Evolutionary conservation across 2,329 filamentous ascomycete species (phyloP).

Genomic region (Curvularia sp.): DNA sequence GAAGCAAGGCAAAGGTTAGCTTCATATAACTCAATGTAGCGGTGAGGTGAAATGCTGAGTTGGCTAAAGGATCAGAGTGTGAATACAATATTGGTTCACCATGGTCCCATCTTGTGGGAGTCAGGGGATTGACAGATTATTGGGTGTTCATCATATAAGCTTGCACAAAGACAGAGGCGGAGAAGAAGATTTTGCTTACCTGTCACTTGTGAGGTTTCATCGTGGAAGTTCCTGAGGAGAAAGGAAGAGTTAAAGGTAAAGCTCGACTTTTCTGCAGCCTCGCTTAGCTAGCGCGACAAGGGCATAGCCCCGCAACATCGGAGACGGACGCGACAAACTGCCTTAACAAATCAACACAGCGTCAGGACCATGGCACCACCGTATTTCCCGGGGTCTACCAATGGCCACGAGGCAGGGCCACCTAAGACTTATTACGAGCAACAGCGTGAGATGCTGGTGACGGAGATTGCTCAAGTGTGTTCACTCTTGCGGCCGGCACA

Average conservation of each 20-base stretch:
- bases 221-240: slow-evolving; percentile 28
- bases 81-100: slow-evolving; percentile 57
- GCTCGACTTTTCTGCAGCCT: slow-evolving; percentile 31
- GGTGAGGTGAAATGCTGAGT: slow-evolving; percentile 16
- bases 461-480: slow-evolving; percentile 73
- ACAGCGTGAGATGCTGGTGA: slow-evolving; percentile 74
- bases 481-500: not conserved
- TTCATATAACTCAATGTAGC: slow-evolving; percentile 18
- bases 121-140: slow-evolving; percentile 86
- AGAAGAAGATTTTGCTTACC: slow-evolving; percentile 32
- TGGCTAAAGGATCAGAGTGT: slow-evolving; percentile 52
- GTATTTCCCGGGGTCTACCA: slow-evolving; percentile 27
- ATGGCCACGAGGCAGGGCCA: slow-evolving; percentile 25
- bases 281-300: slow-evolving; percentile 24
- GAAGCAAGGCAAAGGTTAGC: slow-evolving; percentile 29
- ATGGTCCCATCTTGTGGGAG: slow-evolving; percentile 57
- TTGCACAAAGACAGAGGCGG: not conserved
- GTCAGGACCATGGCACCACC: slow-evolving; percentile 30
- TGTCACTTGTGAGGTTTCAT: slow-evolving; percentile 49
- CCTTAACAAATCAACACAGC: slow-evolving; percentile 5
- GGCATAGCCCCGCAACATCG: slow-evolving; percentile 14
- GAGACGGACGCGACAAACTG: slow-evolving; percentile 18
- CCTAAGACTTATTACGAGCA: slow-evolving; percentile 71
- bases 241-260: slow-evolving; percentile 21
- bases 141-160: slow-evolving; percentile 68